Evolutionary conservation across 148 eudicot species (phyloP).

Genomic region (Silene uniflora): DNA sequence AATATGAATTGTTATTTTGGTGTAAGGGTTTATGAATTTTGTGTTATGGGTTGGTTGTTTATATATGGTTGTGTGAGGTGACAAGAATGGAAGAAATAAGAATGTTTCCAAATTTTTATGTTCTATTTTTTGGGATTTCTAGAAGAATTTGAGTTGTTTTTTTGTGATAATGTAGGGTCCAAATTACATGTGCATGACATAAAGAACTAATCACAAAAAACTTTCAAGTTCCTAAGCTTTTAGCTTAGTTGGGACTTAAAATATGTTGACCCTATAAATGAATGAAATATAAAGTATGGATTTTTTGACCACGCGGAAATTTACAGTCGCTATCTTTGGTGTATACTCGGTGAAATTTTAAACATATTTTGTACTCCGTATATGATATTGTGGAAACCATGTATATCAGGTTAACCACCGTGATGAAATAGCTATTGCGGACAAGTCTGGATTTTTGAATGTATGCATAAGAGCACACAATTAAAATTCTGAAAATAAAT

Average conservation of each 20-base stretch:
- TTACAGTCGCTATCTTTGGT: too few species aligned
- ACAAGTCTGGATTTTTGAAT: too few species aligned
- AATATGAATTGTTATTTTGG: background rate
- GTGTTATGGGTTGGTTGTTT: background rate
- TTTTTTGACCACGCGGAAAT: too few species aligned
- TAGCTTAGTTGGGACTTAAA: background rate
- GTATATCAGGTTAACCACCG: too few species aligned
- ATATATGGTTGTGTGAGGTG: slow-evolving; percentile 5
- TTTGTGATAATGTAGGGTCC: background rate
- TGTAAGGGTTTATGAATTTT: background rate
- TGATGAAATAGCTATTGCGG: too few species aligned
- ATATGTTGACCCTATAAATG: too few species aligned
- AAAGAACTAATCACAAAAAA: background rate
- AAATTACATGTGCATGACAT: slow-evolving; percentile 12
- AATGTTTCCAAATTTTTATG: slow-evolving; percentile 6
- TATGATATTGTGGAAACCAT: too few species aligned
- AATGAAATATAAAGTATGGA: too few species aligned
- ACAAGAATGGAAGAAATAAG: background rate
- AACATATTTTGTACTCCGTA: too few species aligned
- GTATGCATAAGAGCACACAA: too few species aligned
- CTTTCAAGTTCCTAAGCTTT: background rate
- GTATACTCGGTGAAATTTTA: too few species aligned
- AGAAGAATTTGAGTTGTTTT: slow-evolving; percentile 11
- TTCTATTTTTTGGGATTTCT: slow-evolving; percentile 17
- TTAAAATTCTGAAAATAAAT: too few species aligned